Percentiles rank a stretch among this genome's conserved stretches.
These are phyloP conservation scores for Stylosanthes scabra DNA, from an alignment of 331 rosid genomes.

Conservation along the genomic window DNA sequence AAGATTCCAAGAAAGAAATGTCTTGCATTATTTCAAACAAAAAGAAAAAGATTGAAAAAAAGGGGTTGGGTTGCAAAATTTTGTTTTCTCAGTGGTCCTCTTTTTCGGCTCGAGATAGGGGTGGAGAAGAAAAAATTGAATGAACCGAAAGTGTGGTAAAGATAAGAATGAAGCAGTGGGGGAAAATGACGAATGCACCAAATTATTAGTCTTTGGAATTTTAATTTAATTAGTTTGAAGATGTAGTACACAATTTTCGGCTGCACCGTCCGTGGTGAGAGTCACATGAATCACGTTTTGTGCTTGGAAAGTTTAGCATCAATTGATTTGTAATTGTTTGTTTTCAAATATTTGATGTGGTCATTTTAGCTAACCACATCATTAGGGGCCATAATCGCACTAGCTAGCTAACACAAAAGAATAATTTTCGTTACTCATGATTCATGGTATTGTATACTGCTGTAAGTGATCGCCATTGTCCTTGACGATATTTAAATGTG, in stretches of 20 bases:
- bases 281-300: conserved; percentile 42
- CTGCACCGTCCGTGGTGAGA: not conserved
- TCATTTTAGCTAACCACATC: conserved; percentile 32
- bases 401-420: too few species aligned
- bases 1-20: conserved; percentile 18
- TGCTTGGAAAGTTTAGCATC: conserved; percentile 2
- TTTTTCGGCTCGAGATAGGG: conserved; percentile 37
- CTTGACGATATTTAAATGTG: too few species aligned
- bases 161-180: not conserved
- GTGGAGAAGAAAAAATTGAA: conserved; percentile 13
- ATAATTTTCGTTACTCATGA: too few species aligned
- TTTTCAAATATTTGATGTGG: conserved; percentile 3
- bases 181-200: conserved; percentile 8
- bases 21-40: conserved; percentile 22
- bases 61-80: conserved; percentile 21
- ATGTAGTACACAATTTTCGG: conserved; percentile 6
- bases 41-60: conserved; percentile 5
- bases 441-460: too few species aligned
- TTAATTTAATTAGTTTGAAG: conserved; percentile 24
- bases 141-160: conserved; percentile 21
- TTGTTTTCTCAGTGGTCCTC: conserved; percentile 40
- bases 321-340: not conserved
- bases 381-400: not conserved
- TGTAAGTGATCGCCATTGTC: too few species aligned
- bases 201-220: conserved; percentile 20